Base-by-base conservation (phyloP, 1,284 basidiomycete genomes). In the Trametes versicolor region DNA sequence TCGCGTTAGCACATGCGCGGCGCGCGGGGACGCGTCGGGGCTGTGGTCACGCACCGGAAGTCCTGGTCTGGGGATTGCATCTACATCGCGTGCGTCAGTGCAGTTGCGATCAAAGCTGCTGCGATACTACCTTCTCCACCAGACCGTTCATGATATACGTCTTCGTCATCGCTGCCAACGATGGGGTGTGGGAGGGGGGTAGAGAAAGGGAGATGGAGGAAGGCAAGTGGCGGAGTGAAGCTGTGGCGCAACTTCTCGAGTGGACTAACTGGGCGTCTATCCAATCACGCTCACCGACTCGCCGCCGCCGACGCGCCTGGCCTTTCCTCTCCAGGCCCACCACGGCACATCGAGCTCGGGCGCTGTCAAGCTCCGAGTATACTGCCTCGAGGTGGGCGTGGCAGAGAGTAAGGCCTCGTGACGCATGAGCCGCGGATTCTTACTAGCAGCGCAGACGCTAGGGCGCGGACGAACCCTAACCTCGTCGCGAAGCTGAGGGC, bases 61-160 rank as follows among this genome's bases (percentile, higher is more conserved):
- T 93, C 92, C 81, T 93, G 91, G 85, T 93, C 92, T 67, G 85
- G 86, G 68, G 90, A 93, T 80, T 90, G 87, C 90, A 93, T 93
- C 91, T 95, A 74, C 52, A 71, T 67, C 71, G 70, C 68, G 69
- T 65, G 64, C 48, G 66, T 66, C 36, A 69, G 59, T 70, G 32
- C 17, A 25, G n/a, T 23, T 41, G n/a, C 13, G 34, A 7, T 39
- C 9, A 15, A 49, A 19, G 34, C 5, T 13, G 19, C 6, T 10
- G 8, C n/a, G 3, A 7, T 12, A 7, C 59, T 66, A 89, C 91
- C 84, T 94, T 94, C 77, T 93, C 92, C 69, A 92, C 86, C 72
- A 92, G 83, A 79, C 84, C 88, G 73, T 89, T 92, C 90, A 94
- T 92, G 59, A 93, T 79, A 72, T 92, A 93, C 67, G 86, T 85